Conservation (phyloP, 2,329 filamentous ascomycete genomes). For the Penicillium janthinellum region DNA sequence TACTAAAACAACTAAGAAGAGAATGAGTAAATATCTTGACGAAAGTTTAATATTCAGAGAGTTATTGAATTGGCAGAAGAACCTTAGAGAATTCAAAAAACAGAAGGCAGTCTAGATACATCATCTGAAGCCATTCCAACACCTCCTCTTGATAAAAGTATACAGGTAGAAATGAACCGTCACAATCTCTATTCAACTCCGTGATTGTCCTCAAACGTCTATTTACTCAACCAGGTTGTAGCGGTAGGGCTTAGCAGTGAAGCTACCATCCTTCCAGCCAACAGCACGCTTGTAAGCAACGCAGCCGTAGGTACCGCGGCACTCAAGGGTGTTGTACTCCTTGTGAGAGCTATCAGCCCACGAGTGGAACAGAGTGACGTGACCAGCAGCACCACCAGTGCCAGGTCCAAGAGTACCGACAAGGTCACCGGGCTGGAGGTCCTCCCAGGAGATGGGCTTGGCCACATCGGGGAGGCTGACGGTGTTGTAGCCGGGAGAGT, state of each 20-base stretch:
- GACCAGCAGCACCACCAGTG: conserved; percentile 15
- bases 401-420: conserved; percentile 14
- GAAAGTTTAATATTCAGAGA: background rate
- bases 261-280: conserved; percentile 13
- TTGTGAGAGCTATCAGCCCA: conserved; percentile 15
- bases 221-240: conserved; percentile 13
- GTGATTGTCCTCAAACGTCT: background rate
- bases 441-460: conserved; percentile 10
- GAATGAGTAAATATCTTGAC: too few relatives aligned
- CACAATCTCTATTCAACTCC: background rate
- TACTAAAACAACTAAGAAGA: too few relatives aligned
- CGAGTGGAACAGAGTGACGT: conserved; percentile 17
- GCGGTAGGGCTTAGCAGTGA: conserved; percentile 16
- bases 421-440: conserved; percentile 13
- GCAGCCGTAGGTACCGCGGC: conserved; percentile 19
- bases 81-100: background rate
- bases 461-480: conserved; percentile 16
- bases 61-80: background rate
- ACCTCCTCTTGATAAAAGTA: background rate
- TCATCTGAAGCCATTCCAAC: background rate
- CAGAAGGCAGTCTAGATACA: background rate
- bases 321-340: conserved; percentile 20
- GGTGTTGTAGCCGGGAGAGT: conserved; percentile 12
- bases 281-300: conserved; percentile 16
- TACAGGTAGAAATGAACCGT: background rate